Conservation (phyloP, 2,329 filamentous ascomycete genomes). For the Cryphonectria radicalis region DNA sequence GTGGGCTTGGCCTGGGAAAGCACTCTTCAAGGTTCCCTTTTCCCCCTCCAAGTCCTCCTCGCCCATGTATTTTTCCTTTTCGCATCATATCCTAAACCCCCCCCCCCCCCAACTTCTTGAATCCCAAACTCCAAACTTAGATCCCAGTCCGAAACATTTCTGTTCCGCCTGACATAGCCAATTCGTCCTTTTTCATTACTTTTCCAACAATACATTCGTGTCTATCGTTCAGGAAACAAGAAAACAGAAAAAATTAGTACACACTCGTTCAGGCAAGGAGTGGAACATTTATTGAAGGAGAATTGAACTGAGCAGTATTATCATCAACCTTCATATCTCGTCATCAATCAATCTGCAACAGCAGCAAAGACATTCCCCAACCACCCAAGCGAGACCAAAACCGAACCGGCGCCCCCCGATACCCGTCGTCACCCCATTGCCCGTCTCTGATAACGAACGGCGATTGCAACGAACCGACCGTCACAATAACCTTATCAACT, state of each 20-base stretch:
- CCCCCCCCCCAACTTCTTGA: not conserved
- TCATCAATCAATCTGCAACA: constrained; percentile 10
- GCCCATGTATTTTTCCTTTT: constrained; percentile 6
- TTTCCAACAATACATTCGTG: constrained; percentile 19
- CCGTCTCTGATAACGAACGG: constrained; percentile 14
- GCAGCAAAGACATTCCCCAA: not conserved
- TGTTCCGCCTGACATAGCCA: constrained; percentile 15
- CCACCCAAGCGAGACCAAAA: constrained; percentile 11
- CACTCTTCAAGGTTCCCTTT: constrained; percentile 1
- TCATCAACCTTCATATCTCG: not conserved
- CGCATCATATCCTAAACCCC: not conserved
- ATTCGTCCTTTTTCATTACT: constrained; percentile 11
- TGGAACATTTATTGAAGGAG: not conserved
- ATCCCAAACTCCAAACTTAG: constrained; percentile 10
- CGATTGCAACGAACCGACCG: constrained; percentile 14
- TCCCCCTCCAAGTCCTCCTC: not conserved
- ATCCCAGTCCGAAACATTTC: constrained; percentile 29
- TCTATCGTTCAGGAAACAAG: constrained; percentile 18
- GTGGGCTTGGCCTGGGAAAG: not conserved
- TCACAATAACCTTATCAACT: constrained; percentile 19
- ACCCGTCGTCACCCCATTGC: constrained; percentile 2
- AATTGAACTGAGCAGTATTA: not conserved
- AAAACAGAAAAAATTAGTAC: not conserved
- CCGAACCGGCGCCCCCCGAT: constrained; percentile 15
- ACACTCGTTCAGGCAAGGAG: constrained; percentile 6